phyloP scores from a whole-genome alignment of 768 basidiomycete genomes.

The Agrocybe pediades region DNA sequence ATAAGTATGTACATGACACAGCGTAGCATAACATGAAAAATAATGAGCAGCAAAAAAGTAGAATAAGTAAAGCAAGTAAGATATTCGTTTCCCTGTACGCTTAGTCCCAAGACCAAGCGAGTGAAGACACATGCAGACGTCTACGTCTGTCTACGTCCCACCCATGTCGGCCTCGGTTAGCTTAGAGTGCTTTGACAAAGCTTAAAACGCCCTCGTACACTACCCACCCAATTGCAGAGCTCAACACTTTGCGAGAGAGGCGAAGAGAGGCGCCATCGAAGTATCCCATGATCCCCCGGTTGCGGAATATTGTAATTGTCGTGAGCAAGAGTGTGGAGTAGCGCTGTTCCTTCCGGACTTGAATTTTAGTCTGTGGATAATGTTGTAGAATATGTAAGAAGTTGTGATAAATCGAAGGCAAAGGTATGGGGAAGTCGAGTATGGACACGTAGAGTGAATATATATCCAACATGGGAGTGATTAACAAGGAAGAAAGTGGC shows the following conservation, averaged over 20 bases:
- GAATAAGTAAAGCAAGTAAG: too few species aligned
- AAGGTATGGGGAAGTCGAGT: too few species aligned
- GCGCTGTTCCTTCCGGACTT: constrained; percentile 77
- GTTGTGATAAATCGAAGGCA: not conserved
- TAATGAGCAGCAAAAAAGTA: not conserved
- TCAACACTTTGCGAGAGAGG: constrained; percentile 82
- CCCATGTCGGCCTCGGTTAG: too few species aligned
- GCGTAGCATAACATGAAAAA: not conserved
- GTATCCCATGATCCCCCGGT: constrained; percentile 79
- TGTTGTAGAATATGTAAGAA: not conserved
- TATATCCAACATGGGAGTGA: too few species aligned
- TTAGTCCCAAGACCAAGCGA: too few species aligned
- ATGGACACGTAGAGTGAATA: too few species aligned
- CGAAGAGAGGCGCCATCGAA: constrained; percentile 86
- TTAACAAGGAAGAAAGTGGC: not conserved
- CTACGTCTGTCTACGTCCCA: too few species aligned
- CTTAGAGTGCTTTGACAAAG: constrained; percentile 28
- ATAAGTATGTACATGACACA: not conserved
- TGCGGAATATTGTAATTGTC: constrained; percentile 71
- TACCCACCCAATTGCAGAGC: constrained; percentile 91
- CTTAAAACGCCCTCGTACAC: constrained; percentile 83
- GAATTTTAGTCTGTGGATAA: constrained; percentile 76
- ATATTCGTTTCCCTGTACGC: too few species aligned
- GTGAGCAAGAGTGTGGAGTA: constrained; percentile 77
- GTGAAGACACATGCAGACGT: too few species aligned